Conservation (phyloP, 2,329 filamentous ascomycete species). For the Diaporthe citriasiana region DNA sequence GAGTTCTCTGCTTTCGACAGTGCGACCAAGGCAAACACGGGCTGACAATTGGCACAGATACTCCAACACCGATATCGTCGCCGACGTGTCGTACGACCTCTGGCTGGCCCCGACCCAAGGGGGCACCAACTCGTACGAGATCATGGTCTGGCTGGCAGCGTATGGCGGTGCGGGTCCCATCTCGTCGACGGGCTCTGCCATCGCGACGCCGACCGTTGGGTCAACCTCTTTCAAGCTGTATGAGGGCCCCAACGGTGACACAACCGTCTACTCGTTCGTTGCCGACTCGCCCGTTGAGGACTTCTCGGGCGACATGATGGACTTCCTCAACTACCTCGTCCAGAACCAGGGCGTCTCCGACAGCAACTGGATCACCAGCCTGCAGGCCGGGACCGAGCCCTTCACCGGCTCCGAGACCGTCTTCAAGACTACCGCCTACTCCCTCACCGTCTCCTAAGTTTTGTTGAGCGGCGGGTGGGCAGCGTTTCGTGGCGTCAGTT, state of each 20-base stretch:
- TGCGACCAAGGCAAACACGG: neutral
- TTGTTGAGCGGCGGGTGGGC: neutral
- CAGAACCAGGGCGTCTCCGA: conserved; percentile 60
- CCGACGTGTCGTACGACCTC: conserved; percentile 73
- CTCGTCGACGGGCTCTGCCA: conserved; percentile 62
- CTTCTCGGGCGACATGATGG: conserved; percentile 70
- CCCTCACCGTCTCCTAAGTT: conserved; percentile 38
- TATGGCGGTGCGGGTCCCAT: conserved; percentile 73
- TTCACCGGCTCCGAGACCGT: conserved; percentile 62
- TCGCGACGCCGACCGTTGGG: conserved; percentile 67
- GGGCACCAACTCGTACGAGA: conserved; percentile 66
- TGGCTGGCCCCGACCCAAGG: conserved; percentile 66
- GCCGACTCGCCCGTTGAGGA: conserved; percentile 57
- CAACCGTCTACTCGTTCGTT: conserved; percentile 71
- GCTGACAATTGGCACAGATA: conserved; percentile 49
- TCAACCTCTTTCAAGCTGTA: conserved; percentile 71
- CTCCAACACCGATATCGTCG: conserved; percentile 55
- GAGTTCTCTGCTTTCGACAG: conserved; percentile 40
- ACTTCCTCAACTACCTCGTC: conserved; percentile 70
- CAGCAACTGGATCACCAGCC: conserved; percentile 66
- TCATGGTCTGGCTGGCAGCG: conserved; percentile 75
- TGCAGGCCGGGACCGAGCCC: conserved; percentile 70
- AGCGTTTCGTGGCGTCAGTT: neutral
- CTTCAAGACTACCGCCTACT: conserved; percentile 44
- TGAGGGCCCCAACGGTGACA: conserved; percentile 71